phyloP scores from a whole-genome alignment of 2,329 filamentous ascomycete species.

The Pestalotiopsis sp. region DNA sequence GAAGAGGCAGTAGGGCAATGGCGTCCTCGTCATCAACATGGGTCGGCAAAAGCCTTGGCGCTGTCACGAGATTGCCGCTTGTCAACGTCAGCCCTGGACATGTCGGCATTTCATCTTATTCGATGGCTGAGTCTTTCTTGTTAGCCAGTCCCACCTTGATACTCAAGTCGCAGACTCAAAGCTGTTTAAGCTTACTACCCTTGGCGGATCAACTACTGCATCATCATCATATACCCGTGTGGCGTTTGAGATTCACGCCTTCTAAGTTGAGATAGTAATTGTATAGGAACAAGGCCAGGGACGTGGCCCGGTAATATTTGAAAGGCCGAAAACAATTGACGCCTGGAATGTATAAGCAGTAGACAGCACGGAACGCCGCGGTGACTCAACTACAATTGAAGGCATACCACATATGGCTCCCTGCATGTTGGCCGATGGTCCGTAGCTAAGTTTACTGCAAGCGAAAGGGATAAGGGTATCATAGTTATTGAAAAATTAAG shows the following conservation, averaged over 20 bases:
- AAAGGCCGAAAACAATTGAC: not conserved
- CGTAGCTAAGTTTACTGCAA: too few relatives aligned
- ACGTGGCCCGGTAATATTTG: not conserved
- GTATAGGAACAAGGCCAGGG: not conserved
- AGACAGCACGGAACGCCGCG: too few relatives aligned
- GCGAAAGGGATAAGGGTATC: too few relatives aligned
- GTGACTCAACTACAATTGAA: too few relatives aligned
- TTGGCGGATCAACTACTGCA: not conserved
- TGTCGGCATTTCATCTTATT: not conserved
- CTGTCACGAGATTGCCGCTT: not conserved
- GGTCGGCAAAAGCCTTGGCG: not conserved
- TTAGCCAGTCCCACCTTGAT: not conserved
- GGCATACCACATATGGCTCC: too few relatives aligned
- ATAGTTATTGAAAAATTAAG: too few relatives aligned
- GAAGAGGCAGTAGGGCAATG: not conserved
- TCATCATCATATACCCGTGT: not conserved
- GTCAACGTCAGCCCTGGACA: not conserved
- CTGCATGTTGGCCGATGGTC: too few relatives aligned
- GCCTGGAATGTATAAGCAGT: not conserved
- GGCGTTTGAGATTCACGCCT: not conserved
- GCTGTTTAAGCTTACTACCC: not conserved
- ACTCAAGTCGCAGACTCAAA: not conserved
- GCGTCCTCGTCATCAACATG: not conserved
- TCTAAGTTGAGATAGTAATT: not conserved
- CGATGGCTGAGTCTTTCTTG: not conserved